A percentile compares a stretch with the other conserved stretches of the same genome.
phyloP scores from a whole-genome alignment of 306 rosid genomes.

The Vicia faba region DNA sequence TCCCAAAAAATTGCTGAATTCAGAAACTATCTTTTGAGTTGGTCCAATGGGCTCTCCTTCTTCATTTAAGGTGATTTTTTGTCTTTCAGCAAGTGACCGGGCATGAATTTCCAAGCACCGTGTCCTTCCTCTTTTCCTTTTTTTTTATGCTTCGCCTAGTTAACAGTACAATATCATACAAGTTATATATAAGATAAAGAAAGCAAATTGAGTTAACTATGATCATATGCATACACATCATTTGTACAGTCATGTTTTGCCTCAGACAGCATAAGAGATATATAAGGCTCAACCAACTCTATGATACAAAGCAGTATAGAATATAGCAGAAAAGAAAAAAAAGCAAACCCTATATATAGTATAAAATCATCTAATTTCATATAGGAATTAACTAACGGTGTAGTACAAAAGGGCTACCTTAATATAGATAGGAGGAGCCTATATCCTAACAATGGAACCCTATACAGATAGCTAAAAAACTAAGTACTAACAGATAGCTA shows the following conservation, averaged over 20 bases:
- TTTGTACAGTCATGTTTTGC: background rate
- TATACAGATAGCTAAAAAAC: too few species aligned
- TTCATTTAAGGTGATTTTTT: slow-evolving; percentile 17
- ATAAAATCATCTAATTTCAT: background rate
- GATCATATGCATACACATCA: background rate
- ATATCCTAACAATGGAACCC: background rate
- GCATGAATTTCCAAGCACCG: background rate
- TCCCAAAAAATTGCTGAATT: slow-evolving; percentile 11
- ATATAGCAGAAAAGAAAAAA: background rate
- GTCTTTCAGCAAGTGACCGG: slow-evolving; percentile 6
- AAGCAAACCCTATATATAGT: background rate
- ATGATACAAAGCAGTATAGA: background rate
- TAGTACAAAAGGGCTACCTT: background rate
- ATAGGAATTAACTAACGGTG: background rate
- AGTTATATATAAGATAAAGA: background rate
- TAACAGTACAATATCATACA: background rate
- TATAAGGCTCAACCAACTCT: background rate
- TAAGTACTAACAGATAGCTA: too few species aligned
- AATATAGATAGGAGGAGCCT: background rate
- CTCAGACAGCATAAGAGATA: background rate
- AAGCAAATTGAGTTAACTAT: background rate
- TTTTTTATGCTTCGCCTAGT: background rate
- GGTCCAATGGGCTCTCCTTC: slow-evolving; percentile 29
- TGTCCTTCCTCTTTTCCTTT: background rate
- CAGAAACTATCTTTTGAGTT: slow-evolving; percentile 2